Conservation (phyloP, 2,329 filamentous ascomycete species). For the Tolypocladium paradoxum region DNA sequence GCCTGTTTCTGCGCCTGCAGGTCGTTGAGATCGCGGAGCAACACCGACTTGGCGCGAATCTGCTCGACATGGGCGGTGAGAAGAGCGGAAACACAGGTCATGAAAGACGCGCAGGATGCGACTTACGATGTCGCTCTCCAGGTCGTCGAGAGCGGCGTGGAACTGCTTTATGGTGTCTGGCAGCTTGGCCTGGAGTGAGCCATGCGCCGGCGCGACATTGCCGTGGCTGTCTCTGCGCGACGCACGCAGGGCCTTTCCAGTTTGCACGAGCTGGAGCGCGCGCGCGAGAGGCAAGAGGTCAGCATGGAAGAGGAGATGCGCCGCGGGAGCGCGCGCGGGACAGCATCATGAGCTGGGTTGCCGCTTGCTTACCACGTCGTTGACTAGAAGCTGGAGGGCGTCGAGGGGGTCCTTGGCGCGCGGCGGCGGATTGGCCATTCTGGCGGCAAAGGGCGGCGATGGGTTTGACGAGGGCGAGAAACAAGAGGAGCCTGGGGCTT, state of each 20-base stretch:
- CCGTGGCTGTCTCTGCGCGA: conserved; percentile 34
- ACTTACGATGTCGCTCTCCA: conserved; percentile 47
- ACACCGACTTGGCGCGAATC: conserved; percentile 41
- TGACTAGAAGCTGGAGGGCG: conserved; percentile 40
- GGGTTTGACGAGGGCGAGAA: not conserved
- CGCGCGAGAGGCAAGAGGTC: conserved; percentile 1
- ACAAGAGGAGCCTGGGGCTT: not conserved
- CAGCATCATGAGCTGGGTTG: not conserved
- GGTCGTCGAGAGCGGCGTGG: conserved; percentile 42
- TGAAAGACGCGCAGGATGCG: too few species aligned
- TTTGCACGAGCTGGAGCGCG: conserved; percentile 40
- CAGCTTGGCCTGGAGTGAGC: conserved; percentile 29
- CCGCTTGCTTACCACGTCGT: conserved; percentile 38
- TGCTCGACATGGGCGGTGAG: conserved; percentile 6
- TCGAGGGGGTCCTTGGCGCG: conserved; percentile 30
- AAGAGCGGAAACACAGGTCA: not conserved
- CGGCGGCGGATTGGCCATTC: conserved; percentile 18
- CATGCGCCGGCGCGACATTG: conserved; percentile 20
- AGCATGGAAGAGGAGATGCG: not conserved
- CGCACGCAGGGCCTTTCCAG: conserved; percentile 43
- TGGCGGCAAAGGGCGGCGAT: not conserved
- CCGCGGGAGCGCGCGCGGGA: not conserved
- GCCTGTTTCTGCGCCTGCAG: conserved; percentile 17
- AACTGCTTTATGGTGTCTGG: conserved; percentile 36
- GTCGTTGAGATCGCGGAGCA: conserved; percentile 41